These are phyloP conservation scores for Lactarius akahatsu DNA, from an alignment of 768 basidiomycete genomes.

Conservation along the genomic window DNA sequence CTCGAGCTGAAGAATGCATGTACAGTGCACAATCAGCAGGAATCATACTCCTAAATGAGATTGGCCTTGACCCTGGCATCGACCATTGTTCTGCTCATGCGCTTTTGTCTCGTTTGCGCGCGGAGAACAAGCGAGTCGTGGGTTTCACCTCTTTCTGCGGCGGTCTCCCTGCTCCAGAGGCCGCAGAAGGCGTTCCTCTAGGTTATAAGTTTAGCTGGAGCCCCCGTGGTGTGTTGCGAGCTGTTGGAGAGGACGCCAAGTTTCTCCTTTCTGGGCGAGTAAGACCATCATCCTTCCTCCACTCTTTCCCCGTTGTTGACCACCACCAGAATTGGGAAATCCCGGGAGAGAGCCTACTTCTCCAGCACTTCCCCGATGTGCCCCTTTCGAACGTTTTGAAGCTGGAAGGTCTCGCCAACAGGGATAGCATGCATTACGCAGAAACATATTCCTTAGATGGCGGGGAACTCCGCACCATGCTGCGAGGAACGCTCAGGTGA, in stretches of 20 bases:
- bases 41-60: constrained; percentile 83
- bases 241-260: constrained; percentile 68
- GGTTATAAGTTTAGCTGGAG: constrained; percentile 96
- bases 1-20: neutral
- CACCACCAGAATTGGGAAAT: constrained; percentile 47
- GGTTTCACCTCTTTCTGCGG: constrained; percentile 93
- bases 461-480: constrained; percentile 53
- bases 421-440: constrained; percentile 74
- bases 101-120: constrained; percentile 53
- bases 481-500: constrained; percentile 84
- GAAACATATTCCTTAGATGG: constrained; percentile 59
- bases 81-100: constrained; percentile 86
- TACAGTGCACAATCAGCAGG: constrained; percentile 58
- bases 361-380: constrained; percentile 60
- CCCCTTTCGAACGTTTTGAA: constrained; percentile 59
- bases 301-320: neutral
- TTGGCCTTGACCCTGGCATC: constrained; percentile 86
- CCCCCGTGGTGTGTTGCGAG: constrained; percentile 80
- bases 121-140: constrained; percentile 53
- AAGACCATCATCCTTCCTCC: neutral
- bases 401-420: constrained; percentile 85
- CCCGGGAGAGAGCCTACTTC: constrained; percentile 53
- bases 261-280: constrained; percentile 63
- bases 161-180: constrained; percentile 80
- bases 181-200: constrained; percentile 58